Conservation (phyloP, 1,284 basidiomycete species). For the Trichosporon faecale region DNA sequence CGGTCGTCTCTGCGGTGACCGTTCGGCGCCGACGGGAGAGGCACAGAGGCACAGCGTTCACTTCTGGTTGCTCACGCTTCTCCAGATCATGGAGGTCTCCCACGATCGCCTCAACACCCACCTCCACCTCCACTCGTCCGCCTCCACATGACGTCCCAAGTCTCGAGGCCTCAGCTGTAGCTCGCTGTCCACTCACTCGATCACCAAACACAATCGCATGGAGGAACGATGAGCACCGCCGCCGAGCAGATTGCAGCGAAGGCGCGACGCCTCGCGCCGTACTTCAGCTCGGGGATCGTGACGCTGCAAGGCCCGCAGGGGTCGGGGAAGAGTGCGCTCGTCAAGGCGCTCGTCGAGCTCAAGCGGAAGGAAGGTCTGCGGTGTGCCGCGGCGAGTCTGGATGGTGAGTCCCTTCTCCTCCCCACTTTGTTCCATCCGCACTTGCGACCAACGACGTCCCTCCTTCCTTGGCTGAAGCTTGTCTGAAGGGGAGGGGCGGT, state of each 20-base stretch:
- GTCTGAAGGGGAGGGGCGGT: too few relatives aligned
- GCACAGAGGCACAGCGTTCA: not conserved
- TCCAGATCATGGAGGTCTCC: too few relatives aligned
- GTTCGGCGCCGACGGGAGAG: not conserved
- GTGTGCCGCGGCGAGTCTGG: conserved; percentile 27
- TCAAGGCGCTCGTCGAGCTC: conserved; percentile 18
- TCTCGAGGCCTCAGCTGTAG: too few relatives aligned
- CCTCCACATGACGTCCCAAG: too few relatives aligned
- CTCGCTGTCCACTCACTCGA: too few relatives aligned
- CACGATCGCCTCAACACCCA: too few relatives aligned
- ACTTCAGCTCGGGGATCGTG: conserved; percentile 13
- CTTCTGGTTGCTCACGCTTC: too few relatives aligned
- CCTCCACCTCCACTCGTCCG: too few relatives aligned
- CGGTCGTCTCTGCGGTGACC: too few relatives aligned
- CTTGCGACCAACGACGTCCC: not conserved
- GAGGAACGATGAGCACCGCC: not conserved
- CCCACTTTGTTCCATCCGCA: not conserved
- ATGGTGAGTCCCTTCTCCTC: conserved; percentile 18
- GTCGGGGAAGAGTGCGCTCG: conserved; percentile 28
- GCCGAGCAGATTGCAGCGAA: not conserved
- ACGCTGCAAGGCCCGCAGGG: conserved; percentile 29
- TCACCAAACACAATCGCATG: too few relatives aligned
- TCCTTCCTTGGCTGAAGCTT: too few relatives aligned
- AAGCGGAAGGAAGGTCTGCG: conserved; percentile 13
- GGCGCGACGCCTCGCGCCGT: not conserved